Percentiles rank a stretch among this genome's conserved stretches.
These are phyloP conservation scores for Pseudopyricularia cyperi DNA, from an alignment of 2,329 filamentous ascomycete genomes.

Conservation along the genomic window DNA sequence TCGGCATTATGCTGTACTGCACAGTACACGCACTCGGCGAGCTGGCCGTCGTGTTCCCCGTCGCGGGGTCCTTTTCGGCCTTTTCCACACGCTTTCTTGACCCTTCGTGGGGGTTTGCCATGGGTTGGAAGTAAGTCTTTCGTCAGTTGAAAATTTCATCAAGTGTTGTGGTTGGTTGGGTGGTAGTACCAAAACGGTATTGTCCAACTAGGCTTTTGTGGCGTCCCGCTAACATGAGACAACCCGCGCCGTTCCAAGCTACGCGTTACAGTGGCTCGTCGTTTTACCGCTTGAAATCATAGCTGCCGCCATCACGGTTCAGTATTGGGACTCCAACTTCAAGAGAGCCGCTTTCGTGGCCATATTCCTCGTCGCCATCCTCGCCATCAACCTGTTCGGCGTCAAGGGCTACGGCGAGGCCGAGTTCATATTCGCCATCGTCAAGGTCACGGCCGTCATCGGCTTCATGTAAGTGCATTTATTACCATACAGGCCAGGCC, in stretches of 20 bases:
- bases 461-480: constrained; percentile 60
- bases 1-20: constrained; percentile 81
- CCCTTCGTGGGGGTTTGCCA: constrained; percentile 87
- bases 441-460: constrained; percentile 78
- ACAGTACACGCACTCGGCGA: constrained; percentile 88
- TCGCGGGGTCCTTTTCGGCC: constrained; percentile 82
- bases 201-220: neutral
- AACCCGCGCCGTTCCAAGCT: constrained; percentile 30
- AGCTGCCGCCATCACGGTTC: constrained; percentile 70
- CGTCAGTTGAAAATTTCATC: neutral
- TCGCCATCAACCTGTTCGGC: constrained; percentile 76
- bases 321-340: constrained; percentile 59
- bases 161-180: neutral
- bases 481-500: neutral
- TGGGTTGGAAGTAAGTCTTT: constrained; percentile 72
- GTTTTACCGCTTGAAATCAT: constrained; percentile 78
- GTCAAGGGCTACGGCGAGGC: constrained; percentile 83
- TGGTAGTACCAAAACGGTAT: neutral
- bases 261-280: constrained; percentile 78
- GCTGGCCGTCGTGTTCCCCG: constrained; percentile 78
- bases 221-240: neutral
- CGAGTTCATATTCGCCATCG: constrained; percentile 73
- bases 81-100: constrained; percentile 89
- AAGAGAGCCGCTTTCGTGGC: constrained; percentile 67
- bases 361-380: constrained; percentile 64